Evolutionary conservation across 441 rosid species (phyloP), one percentile per base, ranked within the genome.

Genomic region (Mallotus japonicus): DNA sequence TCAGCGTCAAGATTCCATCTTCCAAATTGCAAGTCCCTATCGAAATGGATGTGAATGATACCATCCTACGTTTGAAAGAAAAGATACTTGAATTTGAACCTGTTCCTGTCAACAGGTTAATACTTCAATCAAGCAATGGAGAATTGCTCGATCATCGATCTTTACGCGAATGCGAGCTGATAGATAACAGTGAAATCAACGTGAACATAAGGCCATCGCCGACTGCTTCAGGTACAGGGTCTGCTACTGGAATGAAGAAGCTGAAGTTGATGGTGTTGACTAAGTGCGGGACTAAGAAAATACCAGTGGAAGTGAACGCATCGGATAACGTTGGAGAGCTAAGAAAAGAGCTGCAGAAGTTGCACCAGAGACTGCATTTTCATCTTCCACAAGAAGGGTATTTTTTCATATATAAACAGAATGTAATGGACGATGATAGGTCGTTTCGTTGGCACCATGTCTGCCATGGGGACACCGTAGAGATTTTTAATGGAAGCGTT

Each of bases 381-480:
- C 77, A 75, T 70, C 85, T 95, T 10, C 99, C 95, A 7, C 81
- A 79, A 37, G 93, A 88, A 78, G 92, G 92, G 3, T 94, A 86
- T 37, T 87, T 88, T 65, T 92, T 94, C 77, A 88, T 94, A 22
- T 83, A 85, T 77, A 85, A 88, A 56, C 94, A 87, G 75, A 75
- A 83, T 32, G 90, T 87, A 47, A 87, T 90, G 99, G 91, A 85
- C 14, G 99, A 94, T 19, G 86, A 88, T 67, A 49, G 79, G 71
- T 85, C 97, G 4, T 94, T 92, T 77, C 62, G 88, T 56, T 92
- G 97, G 97, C 91, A 94, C 79, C 83, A 75, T 69, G 97, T 90
- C 63, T 62, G 58, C 2, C 83, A 83, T 13, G 92, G 92, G 12
- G 95, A 94, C 53, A 87, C 86, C 0, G 81, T 94, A 17, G 95